These are phyloP conservation scores for Aegilops bicornis DNA, from an alignment of 176 grass and related monocot genomes.

Conservation along the genomic window DNA sequence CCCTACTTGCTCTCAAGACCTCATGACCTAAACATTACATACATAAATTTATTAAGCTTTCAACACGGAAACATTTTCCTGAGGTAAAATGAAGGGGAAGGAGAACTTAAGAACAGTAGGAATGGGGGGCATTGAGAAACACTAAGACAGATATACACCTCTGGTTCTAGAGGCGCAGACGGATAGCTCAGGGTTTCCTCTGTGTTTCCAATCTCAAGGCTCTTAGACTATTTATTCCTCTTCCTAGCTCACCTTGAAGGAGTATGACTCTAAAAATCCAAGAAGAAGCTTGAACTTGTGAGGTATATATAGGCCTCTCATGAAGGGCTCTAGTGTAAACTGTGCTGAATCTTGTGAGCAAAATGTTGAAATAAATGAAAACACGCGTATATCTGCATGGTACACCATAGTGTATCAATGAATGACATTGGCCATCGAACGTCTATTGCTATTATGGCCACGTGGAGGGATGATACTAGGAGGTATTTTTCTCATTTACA, in stretches of 20 bases:
- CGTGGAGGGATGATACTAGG: no score
- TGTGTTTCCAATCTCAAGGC: slow-evolving; percentile 3
- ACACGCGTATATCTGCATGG: no score
- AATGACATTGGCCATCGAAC: no score
- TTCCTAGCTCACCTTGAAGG: background rate
- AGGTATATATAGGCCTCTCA: slow-evolving; percentile 4
- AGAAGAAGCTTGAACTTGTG: background rate
- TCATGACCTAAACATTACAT: background rate
- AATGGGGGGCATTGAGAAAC: slow-evolving; percentile 31
- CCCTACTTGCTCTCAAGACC: background rate
- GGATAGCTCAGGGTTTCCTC: background rate
- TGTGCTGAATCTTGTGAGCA: no score
- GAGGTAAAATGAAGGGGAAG: slow-evolving; percentile 1
- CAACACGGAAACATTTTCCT: background rate
- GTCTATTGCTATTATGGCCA: no score
- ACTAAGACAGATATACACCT: background rate
- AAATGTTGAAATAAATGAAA: no score
- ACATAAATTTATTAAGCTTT: background rate
- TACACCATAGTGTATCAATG: no score
- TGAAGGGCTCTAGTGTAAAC: background rate
- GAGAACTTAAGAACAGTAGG: slow-evolving; percentile 1
- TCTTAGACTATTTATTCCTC: slow-evolving; percentile 33
- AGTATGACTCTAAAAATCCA: no score
- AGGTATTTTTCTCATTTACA: no score
- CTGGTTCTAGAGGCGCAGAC: background rate